These are phyloP conservation scores for Lachancea sp. DNA, from an alignment of 805 yeast species.

Conservation along the genomic window DNA sequence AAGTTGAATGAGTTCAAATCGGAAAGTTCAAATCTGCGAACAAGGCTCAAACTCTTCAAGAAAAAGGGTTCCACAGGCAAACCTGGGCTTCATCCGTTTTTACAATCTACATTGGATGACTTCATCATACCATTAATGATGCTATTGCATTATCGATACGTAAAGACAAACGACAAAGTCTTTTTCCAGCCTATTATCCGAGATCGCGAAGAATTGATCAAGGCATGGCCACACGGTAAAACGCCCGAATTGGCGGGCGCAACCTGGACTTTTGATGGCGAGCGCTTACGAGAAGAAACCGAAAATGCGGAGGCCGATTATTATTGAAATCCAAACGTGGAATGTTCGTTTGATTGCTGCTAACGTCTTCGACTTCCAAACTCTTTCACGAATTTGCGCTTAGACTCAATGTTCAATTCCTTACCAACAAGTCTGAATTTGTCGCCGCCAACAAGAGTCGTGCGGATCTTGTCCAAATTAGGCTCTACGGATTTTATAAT, in stretches of 20 bases:
- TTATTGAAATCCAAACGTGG: background rate
- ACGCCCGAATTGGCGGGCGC: conserved; percentile 20
- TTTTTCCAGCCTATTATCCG: conserved; percentile 20
- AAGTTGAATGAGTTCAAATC: conserved; percentile 7
- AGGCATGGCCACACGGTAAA: conserved; percentile 25
- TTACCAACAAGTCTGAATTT: conserved; percentile 44
- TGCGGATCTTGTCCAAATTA: conserved; percentile 26
- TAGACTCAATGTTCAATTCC: conserved; percentile 38
- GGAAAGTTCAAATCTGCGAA: conserved; percentile 4
- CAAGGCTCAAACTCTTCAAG: conserved; percentile 4
- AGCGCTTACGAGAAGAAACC: conserved; percentile 1
- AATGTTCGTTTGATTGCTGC: background rate
- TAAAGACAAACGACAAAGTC: conserved; percentile 27
- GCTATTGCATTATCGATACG: conserved; percentile 26
- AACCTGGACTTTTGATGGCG: conserved; percentile 21
- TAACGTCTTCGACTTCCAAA: conserved; percentile 19
- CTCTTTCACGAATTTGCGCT: conserved; percentile 38
- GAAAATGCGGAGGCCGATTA: background rate
- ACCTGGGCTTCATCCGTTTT: conserved; percentile 18
- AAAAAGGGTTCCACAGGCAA: background rate
- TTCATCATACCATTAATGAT: conserved; percentile 26
- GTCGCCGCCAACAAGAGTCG: conserved; percentile 39
- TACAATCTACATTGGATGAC: conserved; percentile 21
- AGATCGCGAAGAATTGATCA: conserved; percentile 13
- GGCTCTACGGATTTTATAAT: conserved; percentile 22